These are phyloP conservation scores for Sicyos baderoa DNA, from an alignment of 306 rosid genomes.

Conservation along the genomic window DNA sequence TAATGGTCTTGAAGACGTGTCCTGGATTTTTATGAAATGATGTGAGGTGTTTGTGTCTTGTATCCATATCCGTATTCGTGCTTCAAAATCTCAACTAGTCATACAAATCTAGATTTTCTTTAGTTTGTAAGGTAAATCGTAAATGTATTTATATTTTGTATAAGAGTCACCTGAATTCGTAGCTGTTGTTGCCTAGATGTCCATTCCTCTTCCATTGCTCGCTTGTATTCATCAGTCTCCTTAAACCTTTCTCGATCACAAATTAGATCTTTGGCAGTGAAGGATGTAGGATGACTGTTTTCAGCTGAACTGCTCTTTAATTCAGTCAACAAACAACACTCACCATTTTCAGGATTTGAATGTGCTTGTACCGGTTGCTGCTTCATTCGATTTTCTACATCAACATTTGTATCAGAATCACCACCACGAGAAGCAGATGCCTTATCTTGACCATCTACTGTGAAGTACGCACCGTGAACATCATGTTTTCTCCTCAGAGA, in stretches of 20 bases:
- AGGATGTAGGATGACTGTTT: slow-evolving; percentile 21
- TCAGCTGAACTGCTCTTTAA: slow-evolving; percentile 15
- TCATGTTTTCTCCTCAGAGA: slow-evolving; percentile 45
- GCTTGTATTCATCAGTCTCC: slow-evolving; percentile 80
- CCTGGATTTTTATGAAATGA: too few relatives aligned
- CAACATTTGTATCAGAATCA: slow-evolving; percentile 24
- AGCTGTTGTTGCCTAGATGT: slow-evolving; percentile 70
- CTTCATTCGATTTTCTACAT: slow-evolving; percentile 28
- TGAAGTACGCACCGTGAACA: slow-evolving; percentile 27
- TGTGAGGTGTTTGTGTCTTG: too few relatives aligned
- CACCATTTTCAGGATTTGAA: slow-evolving; percentile 29
- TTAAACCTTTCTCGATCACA: slow-evolving; percentile 68
- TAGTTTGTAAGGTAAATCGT: neutral
- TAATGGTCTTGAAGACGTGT: too few relatives aligned
- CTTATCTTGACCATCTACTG: slow-evolving; percentile 38
- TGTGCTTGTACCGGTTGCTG: slow-evolving; percentile 30
- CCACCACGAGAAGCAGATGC: slow-evolving; percentile 44
- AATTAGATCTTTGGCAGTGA: slow-evolving; percentile 35
- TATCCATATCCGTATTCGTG: too few relatives aligned
- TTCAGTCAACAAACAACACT: neutral
- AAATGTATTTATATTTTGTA: neutral
- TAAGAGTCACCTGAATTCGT: slow-evolving; percentile 55
- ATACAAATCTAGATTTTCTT: slow-evolving; percentile 2
- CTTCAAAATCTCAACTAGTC: neutral
- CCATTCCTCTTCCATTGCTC: slow-evolving; percentile 77